phyloP scores from a whole-genome alignment of 176 grass and related monocot genomes.

The Triticum aestivum region IWGSC_CS_RefSeq_v2.1 NC_057796.1:313630433-313630932 shows the following conservation, averaged over 20 bases:
- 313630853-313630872: conserved; percentile 81
- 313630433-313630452: conserved; percentile 21
- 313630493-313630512: conserved; percentile 60
- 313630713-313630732: conserved; percentile 61
- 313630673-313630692: conserved; percentile 48
- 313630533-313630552: neutral
- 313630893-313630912: conserved; percentile 55
- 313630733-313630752: conserved; percentile 28
- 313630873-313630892: conserved; percentile 93
- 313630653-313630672: conserved; percentile 54
- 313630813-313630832: conserved; percentile 74
- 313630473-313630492: conserved; percentile 76
- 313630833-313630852: conserved; percentile 86
- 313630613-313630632: neutral
- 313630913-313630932: neutral
- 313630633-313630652: conserved; percentile 65
- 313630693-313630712: conserved; percentile 46
- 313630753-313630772: neutral
- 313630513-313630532: conserved; percentile 77
- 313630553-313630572: neutral
- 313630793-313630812: conserved; percentile 66
- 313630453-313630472: conserved; percentile 59
- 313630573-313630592: neutral
- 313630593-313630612: neutral
- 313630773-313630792: conserved; percentile 40